phyloP scores from a whole-genome alignment of 441 rosid genomes.

The Croton setiger region DNA sequence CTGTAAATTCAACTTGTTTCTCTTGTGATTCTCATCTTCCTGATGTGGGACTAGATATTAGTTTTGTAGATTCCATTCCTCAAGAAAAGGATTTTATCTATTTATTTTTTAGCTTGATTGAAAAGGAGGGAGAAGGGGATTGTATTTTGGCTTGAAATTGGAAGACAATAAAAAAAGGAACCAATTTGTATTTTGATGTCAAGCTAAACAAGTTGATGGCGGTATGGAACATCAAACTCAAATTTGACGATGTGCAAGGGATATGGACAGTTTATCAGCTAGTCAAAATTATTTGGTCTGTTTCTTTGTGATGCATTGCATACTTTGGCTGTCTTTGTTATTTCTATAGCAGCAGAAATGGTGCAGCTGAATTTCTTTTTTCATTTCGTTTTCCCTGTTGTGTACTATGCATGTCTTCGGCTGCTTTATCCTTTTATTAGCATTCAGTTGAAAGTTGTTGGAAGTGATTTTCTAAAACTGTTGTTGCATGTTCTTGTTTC shows the following conservation, averaged over 20 bases:
- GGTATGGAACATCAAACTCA: neutral
- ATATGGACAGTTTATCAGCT: neutral
- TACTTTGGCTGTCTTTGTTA: neutral
- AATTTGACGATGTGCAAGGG: neutral
- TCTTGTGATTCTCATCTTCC: neutral
- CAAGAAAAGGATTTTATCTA: no score
- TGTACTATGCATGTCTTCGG: neutral
- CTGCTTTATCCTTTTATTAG: neutral
- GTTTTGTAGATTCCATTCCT: no score
- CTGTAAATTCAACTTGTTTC: neutral
- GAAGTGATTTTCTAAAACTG: neutral
- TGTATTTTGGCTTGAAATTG: neutral
- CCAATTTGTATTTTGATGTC: neutral
- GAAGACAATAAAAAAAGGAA: neutral
- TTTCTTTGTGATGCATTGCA: neutral
- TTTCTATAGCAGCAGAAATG: neutral
- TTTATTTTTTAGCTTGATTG: no score
- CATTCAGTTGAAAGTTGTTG: neutral
- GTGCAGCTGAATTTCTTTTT: neutral
- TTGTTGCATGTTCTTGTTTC: slow-evolving; percentile 10
- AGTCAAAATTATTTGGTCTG: neutral
- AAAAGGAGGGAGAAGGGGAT: neutral
- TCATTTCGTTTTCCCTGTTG: no score
- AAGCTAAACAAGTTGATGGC: neutral
- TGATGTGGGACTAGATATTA: neutral